These are phyloP conservation scores for Leucogyrophana mollusca DNA, from an alignment of 768 basidiomycete genomes.

Conservation along the genomic window DNA sequence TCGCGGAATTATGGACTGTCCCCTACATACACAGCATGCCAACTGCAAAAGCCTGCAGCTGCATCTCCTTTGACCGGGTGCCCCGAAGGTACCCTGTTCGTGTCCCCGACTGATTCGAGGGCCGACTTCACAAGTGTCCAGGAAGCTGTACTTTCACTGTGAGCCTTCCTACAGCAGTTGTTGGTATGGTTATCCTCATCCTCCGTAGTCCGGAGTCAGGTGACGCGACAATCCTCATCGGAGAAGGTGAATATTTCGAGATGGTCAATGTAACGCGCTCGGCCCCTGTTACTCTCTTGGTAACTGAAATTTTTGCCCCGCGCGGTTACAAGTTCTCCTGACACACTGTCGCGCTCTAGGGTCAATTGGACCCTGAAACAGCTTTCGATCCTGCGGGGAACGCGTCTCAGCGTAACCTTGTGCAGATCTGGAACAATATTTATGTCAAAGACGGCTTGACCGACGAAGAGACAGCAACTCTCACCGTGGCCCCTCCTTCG, in stretches of 20 bases:
- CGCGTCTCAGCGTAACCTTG: conserved; percentile 45
- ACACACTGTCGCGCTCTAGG: conserved; percentile 27
- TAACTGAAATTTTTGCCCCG: conserved; percentile 19
- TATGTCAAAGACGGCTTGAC: conserved; percentile 44
- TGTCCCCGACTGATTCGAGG: conserved; percentile 45
- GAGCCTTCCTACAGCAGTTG: conserved; percentile 13
- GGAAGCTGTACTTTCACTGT: conserved; percentile 57
- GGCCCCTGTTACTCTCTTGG: conserved; percentile 56
- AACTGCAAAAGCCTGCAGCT: conserved; percentile 43
- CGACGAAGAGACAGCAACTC: conserved; percentile 58
- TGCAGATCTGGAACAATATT: conserved; percentile 50
- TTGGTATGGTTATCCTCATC: too few relatives aligned
- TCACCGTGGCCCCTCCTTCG: conserved; percentile 53
- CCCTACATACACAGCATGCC: conserved; percentile 46
- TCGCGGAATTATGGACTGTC: conserved; percentile 36
- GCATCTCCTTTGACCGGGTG: conserved; percentile 50
- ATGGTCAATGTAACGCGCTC: conserved; percentile 53
- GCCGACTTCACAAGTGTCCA: conserved; percentile 53
- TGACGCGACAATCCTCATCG: conserved; percentile 51
- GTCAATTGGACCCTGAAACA: conserved; percentile 44
- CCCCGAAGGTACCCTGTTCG: conserved; percentile 57
- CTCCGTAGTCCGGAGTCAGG: conserved; percentile 41
- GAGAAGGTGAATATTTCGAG: conserved; percentile 58
- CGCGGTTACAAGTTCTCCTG: conserved; percentile 1
- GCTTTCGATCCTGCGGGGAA: conserved; percentile 40